Evolutionary conservation across 805 yeast genomes (phyloP).

Genomic region (Nakazawaea wickerhamii): DNA sequence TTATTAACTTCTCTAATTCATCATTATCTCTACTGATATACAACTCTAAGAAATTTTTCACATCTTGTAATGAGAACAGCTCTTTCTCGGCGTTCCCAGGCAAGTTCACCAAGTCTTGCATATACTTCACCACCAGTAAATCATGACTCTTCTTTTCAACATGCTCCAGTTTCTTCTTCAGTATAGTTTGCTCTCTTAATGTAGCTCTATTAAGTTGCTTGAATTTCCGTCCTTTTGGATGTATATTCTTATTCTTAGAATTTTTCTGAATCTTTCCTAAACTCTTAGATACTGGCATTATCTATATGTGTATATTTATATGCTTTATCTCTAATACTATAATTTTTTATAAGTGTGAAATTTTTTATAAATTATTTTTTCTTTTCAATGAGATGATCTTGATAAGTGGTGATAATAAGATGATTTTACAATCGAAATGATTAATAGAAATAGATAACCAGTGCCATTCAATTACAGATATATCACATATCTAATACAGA

Average conservation of each 20-base stretch:
- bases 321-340: no score
- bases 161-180: slow-evolving; percentile 50
- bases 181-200: slow-evolving; percentile 69
- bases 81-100: slow-evolving; percentile 32
- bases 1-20: slow-evolving; percentile 59
- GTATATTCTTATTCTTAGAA: slow-evolving; percentile 54
- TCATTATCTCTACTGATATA: slow-evolving; percentile 68
- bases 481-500: no score
- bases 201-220: slow-evolving; percentile 84
- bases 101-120: slow-evolving; percentile 52
- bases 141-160: slow-evolving; percentile 57
- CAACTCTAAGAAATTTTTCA: slow-evolving; percentile 53
- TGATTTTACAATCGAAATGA: no score
- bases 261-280: slow-evolving; percentile 60
- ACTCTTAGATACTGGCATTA: slow-evolving; percentile 67
- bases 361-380: slow-evolving; percentile 1
- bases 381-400: no score
- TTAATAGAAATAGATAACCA: no score
- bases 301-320: neutral
- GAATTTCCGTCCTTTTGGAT: slow-evolving; percentile 87
- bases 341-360: neutral
- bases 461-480: no score
- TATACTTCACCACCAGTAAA: slow-evolving; percentile 48
- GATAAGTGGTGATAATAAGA: no score
- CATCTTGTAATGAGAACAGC: slow-evolving; percentile 50